Evolutionary conservation across 305 asterid genomes (phyloP).

Genomic region (Solanum aculeatissimum): DNA sequence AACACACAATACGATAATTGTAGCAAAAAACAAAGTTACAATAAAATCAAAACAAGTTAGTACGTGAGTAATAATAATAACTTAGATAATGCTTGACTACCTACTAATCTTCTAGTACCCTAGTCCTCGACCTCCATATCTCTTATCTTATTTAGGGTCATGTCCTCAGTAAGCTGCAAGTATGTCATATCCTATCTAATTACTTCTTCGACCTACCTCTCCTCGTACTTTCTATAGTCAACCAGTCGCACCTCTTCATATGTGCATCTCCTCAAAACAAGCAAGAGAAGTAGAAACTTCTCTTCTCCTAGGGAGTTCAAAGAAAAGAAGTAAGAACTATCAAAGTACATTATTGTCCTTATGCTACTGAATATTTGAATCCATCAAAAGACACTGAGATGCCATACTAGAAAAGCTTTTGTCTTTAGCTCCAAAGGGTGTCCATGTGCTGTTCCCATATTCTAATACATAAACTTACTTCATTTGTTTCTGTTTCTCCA

Average conservation of each 20-base stretch:
- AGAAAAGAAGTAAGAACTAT: neutral
- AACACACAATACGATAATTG: neutral
- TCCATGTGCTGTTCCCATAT: slow-evolving; percentile 43
- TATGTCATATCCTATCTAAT: no score
- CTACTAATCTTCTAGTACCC: neutral
- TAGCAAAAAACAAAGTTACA: neutral
- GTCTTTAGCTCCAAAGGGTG: slow-evolving; percentile 34
- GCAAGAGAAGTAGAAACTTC: neutral
- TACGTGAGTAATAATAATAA: neutral
- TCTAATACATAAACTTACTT: slow-evolving; percentile 16
- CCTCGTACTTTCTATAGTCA: neutral
- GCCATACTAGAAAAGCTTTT: slow-evolving; percentile 5
- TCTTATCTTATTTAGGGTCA: neutral
- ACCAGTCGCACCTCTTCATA: neutral
- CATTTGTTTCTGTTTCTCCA: slow-evolving; percentile 30
- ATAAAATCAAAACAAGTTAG: neutral
- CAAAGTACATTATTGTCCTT: slow-evolving; percentile 12
- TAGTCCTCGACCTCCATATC: neutral
- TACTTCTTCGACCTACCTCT: neutral
- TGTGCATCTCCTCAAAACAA: neutral
- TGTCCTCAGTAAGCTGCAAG: neutral
- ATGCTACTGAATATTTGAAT: neutral
- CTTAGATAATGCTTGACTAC: neutral
- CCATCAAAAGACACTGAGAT: neutral
- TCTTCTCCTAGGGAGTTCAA: neutral